A percentile compares a stretch with the other conserved stretches of the same genome.
Evolutionary conservation across 2,329 filamentous ascomycete species (phyloP).

Genomic region (Monosporascus sp.): DNA sequence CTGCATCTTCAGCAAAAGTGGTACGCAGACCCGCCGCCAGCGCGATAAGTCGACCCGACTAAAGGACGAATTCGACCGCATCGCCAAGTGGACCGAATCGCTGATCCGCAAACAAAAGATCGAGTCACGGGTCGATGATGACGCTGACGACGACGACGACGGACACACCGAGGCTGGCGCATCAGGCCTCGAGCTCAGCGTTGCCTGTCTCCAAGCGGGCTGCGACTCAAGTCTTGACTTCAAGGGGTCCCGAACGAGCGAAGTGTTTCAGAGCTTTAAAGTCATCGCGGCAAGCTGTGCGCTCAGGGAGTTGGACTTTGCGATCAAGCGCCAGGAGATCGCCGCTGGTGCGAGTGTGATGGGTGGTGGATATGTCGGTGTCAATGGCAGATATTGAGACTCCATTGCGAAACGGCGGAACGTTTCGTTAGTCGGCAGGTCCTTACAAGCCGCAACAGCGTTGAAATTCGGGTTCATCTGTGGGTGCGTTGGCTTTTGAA

Average conservation of each 20-base stretch:
- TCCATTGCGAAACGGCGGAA: not conserved
- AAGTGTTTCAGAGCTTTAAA: constrained; percentile 23
- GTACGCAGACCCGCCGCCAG: constrained; percentile 43
- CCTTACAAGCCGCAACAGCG: not conserved
- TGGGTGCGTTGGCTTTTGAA: too few relatives aligned
- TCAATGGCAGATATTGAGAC: constrained; percentile 1
- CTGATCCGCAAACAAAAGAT: constrained; percentile 26
- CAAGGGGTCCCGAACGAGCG: constrained; percentile 1
- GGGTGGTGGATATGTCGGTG: constrained; percentile 14
- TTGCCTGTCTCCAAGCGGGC: constrained; percentile 23
- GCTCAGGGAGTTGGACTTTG: constrained; percentile 22
- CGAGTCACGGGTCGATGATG: constrained; percentile 4
- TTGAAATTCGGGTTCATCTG: not conserved
- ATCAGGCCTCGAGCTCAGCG: constrained; percentile 21
- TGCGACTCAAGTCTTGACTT: not conserved
- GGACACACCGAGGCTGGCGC: constrained; percentile 2
- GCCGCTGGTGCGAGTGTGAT: constrained; percentile 5
- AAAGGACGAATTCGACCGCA: constrained; percentile 44
- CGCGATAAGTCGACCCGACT: constrained; percentile 47
- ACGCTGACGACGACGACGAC: constrained; percentile 3
- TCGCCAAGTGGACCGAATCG: constrained; percentile 35
- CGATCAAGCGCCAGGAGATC: constrained; percentile 11
- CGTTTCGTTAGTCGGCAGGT: not conserved
- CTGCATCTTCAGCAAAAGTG: constrained; percentile 46
- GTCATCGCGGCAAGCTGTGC: constrained; percentile 24